These are phyloP conservation scores for Aspergillus carbonarius DNA, from an alignment of 2,329 filamentous ascomycete genomes.

Conservation along the genomic window DNA sequence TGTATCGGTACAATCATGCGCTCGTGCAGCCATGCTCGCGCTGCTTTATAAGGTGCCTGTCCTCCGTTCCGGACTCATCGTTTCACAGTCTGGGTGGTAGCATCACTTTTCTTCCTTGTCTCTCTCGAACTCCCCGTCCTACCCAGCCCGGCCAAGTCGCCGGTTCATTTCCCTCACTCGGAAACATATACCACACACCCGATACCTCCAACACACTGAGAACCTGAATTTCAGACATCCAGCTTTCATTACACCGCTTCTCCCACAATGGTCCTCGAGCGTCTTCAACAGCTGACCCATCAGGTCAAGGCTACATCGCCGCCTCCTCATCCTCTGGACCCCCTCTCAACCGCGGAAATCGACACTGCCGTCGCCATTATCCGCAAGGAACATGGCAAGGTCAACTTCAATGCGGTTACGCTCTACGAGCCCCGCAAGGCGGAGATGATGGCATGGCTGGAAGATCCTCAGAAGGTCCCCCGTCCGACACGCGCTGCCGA, in stretches of 20 bases:
- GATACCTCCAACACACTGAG: not conserved
- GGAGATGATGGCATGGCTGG: slow-evolving; percentile 78
- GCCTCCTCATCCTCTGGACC: slow-evolving; percentile 72
- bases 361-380: slow-evolving; percentile 67
- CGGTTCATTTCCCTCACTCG: not conserved
- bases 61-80: not conserved
- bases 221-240: not conserved
- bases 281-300: slow-evolving; percentile 62
- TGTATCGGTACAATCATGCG: not conserved
- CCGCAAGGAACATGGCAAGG: slow-evolving; percentile 65
- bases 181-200: not conserved
- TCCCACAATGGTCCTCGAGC: slow-evolving; percentile 59
- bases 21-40: not conserved
- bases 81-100: not conserved
- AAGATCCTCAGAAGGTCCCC: slow-evolving; percentile 58
- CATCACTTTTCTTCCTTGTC: not conserved
- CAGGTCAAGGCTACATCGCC: slow-evolving; percentile 58
- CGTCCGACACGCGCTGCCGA: slow-evolving; percentile 74
- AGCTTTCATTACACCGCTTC: not conserved
- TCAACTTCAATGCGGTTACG: slow-evolving; percentile 84
- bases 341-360: slow-evolving; percentile 71
- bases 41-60: not conserved
- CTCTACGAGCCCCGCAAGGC: slow-evolving; percentile 82
- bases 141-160: not conserved
- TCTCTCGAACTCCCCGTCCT: not conserved